These are phyloP conservation scores for Verbascum thapsus DNA, from an alignment of 257 asterid species.

Conservation along the genomic window DNA sequence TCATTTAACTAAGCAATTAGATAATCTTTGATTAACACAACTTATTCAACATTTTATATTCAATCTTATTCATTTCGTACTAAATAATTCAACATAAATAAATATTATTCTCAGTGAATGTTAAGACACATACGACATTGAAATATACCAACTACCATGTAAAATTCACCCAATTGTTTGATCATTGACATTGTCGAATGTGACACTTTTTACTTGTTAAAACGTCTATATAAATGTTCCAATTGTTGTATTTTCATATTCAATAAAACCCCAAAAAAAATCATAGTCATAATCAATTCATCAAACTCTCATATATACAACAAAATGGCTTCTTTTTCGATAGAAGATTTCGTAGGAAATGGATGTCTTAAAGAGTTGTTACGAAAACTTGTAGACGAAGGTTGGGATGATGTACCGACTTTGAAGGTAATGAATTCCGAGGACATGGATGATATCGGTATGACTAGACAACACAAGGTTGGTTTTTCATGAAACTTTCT, in stretches of 20 bases:
- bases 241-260: conserved; percentile 19
- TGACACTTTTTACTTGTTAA: conserved; percentile 15
- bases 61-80: conserved; percentile 23
- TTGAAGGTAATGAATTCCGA: conserved; percentile 75
- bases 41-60: conserved; percentile 13
- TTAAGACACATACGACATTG: conserved; percentile 17
- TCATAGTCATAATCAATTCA: conserved; percentile 10
- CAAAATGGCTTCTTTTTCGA: conserved; percentile 74
- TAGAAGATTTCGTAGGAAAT: conserved; percentile 76
- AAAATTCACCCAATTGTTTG: conserved; percentile 16
- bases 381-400: conserved; percentile 69
- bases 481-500: conserved; percentile 25
- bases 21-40: conserved; percentile 8
- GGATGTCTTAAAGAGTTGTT: conserved; percentile 61
- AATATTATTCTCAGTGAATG: conserved; percentile 11
- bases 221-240: conserved; percentile 10
- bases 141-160: conserved; percentile 17
- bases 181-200: conserved; percentile 26
- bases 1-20: background rate
- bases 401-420: conserved; percentile 93
- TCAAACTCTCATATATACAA: conserved; percentile 17
- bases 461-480: conserved; percentile 80
- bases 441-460: conserved; percentile 63
- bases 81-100: conserved; percentile 9
- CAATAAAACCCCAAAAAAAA: conserved; percentile 24